Percentiles rank a stretch among this genome's conserved stretches.
These are phyloP conservation scores for Aschersonia sp. DNA, from an alignment of 2,329 filamentous ascomycete species.

Conservation along the genomic window DNA sequence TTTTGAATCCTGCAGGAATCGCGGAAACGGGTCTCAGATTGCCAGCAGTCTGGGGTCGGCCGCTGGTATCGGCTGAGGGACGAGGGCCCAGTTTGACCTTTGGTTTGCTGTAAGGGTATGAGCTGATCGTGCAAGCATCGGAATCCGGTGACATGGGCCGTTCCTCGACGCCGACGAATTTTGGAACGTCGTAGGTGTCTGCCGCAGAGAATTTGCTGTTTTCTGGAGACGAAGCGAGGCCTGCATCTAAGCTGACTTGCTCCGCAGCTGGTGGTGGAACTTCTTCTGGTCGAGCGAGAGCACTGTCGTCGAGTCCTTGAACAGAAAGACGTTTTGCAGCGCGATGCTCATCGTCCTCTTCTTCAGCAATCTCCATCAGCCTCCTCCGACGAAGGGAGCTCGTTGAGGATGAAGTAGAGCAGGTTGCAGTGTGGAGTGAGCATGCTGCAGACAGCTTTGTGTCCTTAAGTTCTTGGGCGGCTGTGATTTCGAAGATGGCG, in stretches of 20 bases:
- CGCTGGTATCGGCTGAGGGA: slow-evolving; percentile 54
- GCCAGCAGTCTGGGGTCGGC: slow-evolving; percentile 45
- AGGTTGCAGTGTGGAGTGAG: slow-evolving; percentile 75
- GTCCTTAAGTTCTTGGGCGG: slow-evolving; percentile 70
- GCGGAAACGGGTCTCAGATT: slow-evolving; percentile 61
- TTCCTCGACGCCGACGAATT: slow-evolving; percentile 32
- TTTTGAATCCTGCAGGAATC: slow-evolving; percentile 67
- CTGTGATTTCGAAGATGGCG: slow-evolving; percentile 62
- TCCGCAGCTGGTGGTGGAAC: slow-evolving; percentile 9
- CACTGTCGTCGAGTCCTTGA: slow-evolving; percentile 23
- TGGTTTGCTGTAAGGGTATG: slow-evolving; percentile 44
- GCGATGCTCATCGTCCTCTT: slow-evolving; percentile 63
- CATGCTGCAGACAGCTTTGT: slow-evolving; percentile 78
- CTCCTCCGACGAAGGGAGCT: slow-evolving; percentile 65
- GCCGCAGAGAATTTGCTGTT: slow-evolving; percentile 31
- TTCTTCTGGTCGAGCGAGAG: neutral
- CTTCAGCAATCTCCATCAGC: slow-evolving; percentile 87
- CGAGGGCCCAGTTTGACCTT: slow-evolving; percentile 85
- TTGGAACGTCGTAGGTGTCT: slow-evolving; percentile 33
- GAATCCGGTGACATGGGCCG: slow-evolving; percentile 33
- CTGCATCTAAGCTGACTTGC: slow-evolving; percentile 35
- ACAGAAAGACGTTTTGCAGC: slow-evolving; percentile 44
- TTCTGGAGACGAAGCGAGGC: slow-evolving; percentile 35
- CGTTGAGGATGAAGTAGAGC: slow-evolving; percentile 72
- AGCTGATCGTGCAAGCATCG: slow-evolving; percentile 27